Conservation (phyloP, 2,329 filamentous ascomycete species). For the Elsinoe arachidis region DNA sequence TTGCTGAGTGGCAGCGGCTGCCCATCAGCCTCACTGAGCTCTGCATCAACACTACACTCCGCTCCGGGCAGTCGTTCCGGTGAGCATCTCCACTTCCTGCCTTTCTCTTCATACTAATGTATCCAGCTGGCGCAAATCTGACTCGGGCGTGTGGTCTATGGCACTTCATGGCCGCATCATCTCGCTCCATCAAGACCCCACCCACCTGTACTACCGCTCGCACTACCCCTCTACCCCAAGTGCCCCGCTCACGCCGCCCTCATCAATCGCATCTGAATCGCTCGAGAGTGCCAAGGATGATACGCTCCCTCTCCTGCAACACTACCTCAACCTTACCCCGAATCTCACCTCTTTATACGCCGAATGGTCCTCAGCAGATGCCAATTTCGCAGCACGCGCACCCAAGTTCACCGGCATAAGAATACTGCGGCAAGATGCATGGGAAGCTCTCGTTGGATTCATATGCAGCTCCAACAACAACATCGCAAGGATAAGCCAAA, state of each 20-base stretch:
- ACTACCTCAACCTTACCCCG: constrained; percentile 82
- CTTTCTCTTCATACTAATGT: neutral
- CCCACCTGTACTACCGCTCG: constrained; percentile 70
- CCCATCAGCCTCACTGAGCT: constrained; percentile 76
- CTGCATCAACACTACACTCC: constrained; percentile 86
- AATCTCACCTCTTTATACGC: constrained; percentile 69
- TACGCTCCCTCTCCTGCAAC: constrained; percentile 62
- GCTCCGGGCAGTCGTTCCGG: constrained; percentile 90
- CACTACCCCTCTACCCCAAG: constrained; percentile 41
- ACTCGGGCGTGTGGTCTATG: constrained; percentile 78
- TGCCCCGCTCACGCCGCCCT: constrained; percentile 32
- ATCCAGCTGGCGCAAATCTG: constrained; percentile 72
- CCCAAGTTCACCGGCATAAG: constrained; percentile 82
- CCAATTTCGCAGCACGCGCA: constrained; percentile 82
- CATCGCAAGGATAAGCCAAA: constrained; percentile 86
- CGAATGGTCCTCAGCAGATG: constrained; percentile 76
- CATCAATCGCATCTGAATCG: constrained; percentile 27
- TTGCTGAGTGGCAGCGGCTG: constrained; percentile 79
- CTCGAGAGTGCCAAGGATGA: constrained; percentile 41
- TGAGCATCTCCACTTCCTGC: constrained; percentile 25
- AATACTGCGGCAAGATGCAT: constrained; percentile 88
- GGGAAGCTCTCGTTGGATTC: constrained; percentile 88
- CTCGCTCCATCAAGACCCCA: constrained; percentile 72
- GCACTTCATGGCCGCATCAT: constrained; percentile 77
- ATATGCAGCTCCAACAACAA: constrained; percentile 99